These are phyloP conservation scores for Candida gorgasii DNA, from an alignment of 805 yeast species.

Conservation along the genomic window DNA sequence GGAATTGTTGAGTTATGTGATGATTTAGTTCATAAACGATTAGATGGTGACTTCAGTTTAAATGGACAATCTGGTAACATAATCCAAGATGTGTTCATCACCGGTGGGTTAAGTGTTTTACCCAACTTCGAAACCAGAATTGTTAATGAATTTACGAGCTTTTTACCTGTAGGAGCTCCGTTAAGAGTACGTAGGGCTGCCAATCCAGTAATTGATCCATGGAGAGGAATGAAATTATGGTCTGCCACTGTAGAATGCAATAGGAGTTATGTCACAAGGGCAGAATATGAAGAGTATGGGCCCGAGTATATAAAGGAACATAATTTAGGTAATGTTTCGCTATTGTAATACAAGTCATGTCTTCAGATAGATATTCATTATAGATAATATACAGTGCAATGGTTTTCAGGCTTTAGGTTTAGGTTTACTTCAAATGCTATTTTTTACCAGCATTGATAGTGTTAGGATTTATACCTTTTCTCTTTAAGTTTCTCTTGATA, in stretches of 20 bases:
- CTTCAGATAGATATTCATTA: not conserved
- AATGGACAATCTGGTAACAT: conserved; percentile 54
- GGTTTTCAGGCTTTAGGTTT: conserved; percentile 11
- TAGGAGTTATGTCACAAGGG: conserved; percentile 55
- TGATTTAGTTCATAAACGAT: conserved; percentile 60
- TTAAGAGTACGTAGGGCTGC: conserved; percentile 61
- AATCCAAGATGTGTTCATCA: conserved; percentile 68
- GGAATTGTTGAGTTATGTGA: conserved; percentile 82
- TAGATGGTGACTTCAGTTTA: conserved; percentile 54
- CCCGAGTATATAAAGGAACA: conserved; percentile 88
- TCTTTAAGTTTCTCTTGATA: conserved; percentile 62
- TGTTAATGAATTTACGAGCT: conserved; percentile 63
- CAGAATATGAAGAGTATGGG: conserved; percentile 87
- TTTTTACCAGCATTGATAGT: too few relatives aligned
- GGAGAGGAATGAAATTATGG: conserved; percentile 94
- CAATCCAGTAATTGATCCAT: conserved; percentile 77
- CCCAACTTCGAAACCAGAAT: conserved; percentile 69
- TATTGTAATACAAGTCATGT: conserved; percentile 12
- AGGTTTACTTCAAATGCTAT: too few relatives aligned
- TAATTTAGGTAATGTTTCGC: conserved; percentile 63
- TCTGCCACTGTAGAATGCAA: conserved; percentile 49
- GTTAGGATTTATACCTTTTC: conserved; percentile 73
- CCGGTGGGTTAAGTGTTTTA: conserved; percentile 81
- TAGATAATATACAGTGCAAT: conserved; percentile 2
- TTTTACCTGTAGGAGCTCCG: conserved; percentile 68